These are phyloP conservation scores for Penicillium lividum DNA, from an alignment of 495 filamentous ascomycete species.

Conservation along the genomic window DNA sequence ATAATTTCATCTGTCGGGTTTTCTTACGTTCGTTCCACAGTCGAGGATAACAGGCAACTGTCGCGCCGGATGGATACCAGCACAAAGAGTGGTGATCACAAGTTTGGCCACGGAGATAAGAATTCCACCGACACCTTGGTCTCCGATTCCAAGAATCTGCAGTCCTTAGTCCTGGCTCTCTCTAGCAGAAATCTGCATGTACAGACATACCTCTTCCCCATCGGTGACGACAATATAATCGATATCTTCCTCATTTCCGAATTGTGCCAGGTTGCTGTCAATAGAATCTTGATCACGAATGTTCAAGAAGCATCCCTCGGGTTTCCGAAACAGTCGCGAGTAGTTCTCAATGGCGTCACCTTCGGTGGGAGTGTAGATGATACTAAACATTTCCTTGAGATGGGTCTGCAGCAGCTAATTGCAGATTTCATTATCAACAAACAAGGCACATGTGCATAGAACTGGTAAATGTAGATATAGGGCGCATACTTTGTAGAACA, in stretches of 20 bases:
- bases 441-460: no score
- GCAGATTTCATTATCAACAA: neutral
- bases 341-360: constrained; percentile 90
- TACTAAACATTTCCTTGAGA: constrained; percentile 81
- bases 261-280: constrained; percentile 63
- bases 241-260: constrained; percentile 69
- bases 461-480: no score
- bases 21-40: constrained; percentile 71
- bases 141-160: constrained; percentile 84
- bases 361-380: constrained; percentile 91
- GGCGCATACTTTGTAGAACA: constrained; percentile 26
- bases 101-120: constrained; percentile 84
- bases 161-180: constrained; percentile 24
- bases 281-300: constrained; percentile 55
- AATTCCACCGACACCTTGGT: constrained; percentile 88
- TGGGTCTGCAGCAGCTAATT: constrained; percentile 61
- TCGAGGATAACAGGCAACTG: constrained; percentile 85
- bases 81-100: constrained; percentile 79
- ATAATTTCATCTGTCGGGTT: neutral
- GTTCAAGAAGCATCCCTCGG: constrained; percentile 69
- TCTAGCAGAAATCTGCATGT: neutral
- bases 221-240: constrained; percentile 91
- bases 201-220: constrained; percentile 56
- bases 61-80: constrained; percentile 78
- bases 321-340: constrained; percentile 73